Conservation (phyloP, 306 rosid species). For the Dryas octopetala region DNA sequence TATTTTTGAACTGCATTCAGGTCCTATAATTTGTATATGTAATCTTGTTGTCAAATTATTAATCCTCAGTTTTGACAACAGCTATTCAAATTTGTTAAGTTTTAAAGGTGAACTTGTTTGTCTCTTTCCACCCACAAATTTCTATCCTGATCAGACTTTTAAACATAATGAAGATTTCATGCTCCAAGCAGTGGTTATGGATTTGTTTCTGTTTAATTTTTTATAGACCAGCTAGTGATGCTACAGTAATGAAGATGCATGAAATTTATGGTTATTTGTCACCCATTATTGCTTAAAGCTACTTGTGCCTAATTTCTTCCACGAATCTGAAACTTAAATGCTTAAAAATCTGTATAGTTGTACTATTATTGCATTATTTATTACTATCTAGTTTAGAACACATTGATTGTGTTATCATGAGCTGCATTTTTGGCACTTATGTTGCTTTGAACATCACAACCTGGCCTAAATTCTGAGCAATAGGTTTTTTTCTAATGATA, state of each 20-base stretch:
- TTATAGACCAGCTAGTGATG: background rate
- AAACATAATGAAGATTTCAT: background rate
- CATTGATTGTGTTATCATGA: background rate
- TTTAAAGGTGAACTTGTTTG: background rate
- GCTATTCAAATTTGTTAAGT: background rate
- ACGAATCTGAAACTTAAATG: background rate
- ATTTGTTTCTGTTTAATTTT: background rate
- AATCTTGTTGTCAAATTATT: conserved; percentile 17
- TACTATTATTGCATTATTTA: background rate
- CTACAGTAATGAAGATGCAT: background rate
- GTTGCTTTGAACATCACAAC: background rate
- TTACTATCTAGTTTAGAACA: background rate
- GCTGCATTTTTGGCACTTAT: background rate
- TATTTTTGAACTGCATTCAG: background rate
- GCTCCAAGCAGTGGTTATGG: background rate
- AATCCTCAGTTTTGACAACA: conserved; percentile 6
- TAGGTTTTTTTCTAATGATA: background rate
- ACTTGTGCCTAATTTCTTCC: background rate
- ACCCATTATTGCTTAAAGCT: background rate
- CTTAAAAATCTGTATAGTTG: background rate
- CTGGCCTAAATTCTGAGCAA: background rate
- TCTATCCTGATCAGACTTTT: background rate
- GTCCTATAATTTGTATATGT: conserved; percentile 24
- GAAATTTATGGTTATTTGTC: background rate
- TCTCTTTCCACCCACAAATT: background rate